phyloP scores from a whole-genome alignment of 805 yeast species.

The Candida jianshihensis region DNA sequence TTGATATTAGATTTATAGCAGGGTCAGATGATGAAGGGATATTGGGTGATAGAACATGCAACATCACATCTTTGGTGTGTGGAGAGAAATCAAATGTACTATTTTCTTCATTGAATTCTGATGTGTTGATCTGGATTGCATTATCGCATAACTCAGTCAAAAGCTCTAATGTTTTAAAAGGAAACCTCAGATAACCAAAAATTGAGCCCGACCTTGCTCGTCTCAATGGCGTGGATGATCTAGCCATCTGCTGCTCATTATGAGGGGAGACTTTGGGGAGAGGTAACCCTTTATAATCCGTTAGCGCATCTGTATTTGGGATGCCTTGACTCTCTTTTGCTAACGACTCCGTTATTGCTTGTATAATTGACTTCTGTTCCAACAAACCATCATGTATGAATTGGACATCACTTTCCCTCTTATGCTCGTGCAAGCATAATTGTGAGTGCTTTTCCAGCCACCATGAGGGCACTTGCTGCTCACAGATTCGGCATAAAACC shows the following conservation, averaged over 20 bases:
- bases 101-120: slow-evolving; percentile 38
- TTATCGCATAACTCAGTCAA: slow-evolving; percentile 64
- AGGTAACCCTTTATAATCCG: slow-evolving; percentile 54
- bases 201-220: slow-evolving; percentile 37
- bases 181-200: slow-evolving; percentile 41
- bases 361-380: slow-evolving; percentile 58
- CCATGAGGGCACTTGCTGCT: slow-evolving; percentile 88
- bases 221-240: slow-evolving; percentile 14
- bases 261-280: slow-evolving; percentile 26
- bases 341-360: slow-evolving; percentile 26
- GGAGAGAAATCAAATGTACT: slow-evolving; percentile 44
- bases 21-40: slow-evolving; percentile 55
- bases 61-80: slow-evolving; percentile 46
- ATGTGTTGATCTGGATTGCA: slow-evolving; percentile 66
- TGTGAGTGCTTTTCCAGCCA: slow-evolving; percentile 91
- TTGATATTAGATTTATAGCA: slow-evolving; percentile 53
- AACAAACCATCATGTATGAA: slow-evolving; percentile 64
- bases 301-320: slow-evolving; percentile 4
- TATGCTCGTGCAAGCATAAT: slow-evolving; percentile 78
- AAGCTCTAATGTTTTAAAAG: slow-evolving; percentile 52
- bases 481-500: slow-evolving; percentile 89
- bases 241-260: slow-evolving; percentile 10
- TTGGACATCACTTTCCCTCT: slow-evolving; percentile 71
- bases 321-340: slow-evolving; percentile 16
- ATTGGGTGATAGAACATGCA: no score